Evolutionary conservation across 805 yeast species (phyloP).

Genomic region (Spathaspora boniae): DNA sequence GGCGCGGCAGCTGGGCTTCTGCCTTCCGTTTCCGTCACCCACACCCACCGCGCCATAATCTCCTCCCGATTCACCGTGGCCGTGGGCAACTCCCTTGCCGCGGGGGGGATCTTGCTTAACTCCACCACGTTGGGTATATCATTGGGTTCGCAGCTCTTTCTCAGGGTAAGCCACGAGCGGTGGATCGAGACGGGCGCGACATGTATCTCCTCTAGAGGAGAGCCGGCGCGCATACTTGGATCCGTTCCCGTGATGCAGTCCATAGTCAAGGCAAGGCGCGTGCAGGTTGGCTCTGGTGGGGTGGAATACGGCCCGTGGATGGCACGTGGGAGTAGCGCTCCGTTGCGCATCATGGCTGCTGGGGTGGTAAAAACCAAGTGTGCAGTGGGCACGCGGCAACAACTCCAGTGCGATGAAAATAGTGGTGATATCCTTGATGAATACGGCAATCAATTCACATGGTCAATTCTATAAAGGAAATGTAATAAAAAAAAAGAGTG

Average conservation of each 20-base stretch:
- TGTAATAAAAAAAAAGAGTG: background rate
- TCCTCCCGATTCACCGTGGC: background rate
- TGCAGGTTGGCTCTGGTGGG: background rate
- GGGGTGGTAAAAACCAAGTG: constrained; percentile 4
- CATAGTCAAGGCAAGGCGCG: background rate
- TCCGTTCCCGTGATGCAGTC: constrained; percentile 5
- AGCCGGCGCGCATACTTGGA: background rate
- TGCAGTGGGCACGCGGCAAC: constrained; percentile 3
- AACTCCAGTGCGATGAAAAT: constrained; percentile 1
- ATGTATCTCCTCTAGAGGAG: constrained; percentile 3
- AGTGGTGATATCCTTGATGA: constrained; percentile 2
- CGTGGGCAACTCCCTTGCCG: background rate
- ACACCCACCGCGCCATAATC: constrained; percentile 4
- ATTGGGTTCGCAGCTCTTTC: background rate
- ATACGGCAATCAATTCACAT: constrained; percentile 4
- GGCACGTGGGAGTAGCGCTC: too few relatives aligned
- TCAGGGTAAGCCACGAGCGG: constrained; percentile 2
- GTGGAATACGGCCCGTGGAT: background rate
- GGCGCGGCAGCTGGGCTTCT: background rate
- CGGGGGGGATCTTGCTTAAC: constrained; percentile 1
- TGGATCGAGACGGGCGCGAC: constrained; percentile 3
- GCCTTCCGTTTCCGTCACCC: background rate
- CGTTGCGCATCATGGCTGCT: constrained; percentile 3
- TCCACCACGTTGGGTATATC: constrained; percentile 3
- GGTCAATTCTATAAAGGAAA: constrained; percentile 3